These are phyloP conservation scores for Hibiscus trionum DNA, from an alignment of 345 rosid genomes.

Conservation along the genomic window DNA sequence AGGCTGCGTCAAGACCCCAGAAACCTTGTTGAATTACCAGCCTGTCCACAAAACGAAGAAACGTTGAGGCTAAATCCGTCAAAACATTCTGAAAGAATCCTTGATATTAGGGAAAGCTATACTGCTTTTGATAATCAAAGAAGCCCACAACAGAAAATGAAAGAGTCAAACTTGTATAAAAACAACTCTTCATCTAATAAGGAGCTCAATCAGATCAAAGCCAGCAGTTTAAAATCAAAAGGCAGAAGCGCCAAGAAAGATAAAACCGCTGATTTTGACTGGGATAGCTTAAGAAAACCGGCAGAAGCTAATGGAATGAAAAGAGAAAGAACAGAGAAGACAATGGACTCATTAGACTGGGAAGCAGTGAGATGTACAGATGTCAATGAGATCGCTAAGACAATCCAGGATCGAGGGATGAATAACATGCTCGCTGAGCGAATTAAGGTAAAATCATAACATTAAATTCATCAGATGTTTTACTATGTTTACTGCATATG, in stretches of 20 bases:
- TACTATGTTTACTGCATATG: background rate
- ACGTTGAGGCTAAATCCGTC: constrained; percentile 12
- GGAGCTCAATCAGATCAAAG: constrained; percentile 25
- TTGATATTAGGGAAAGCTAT: constrained; percentile 36
- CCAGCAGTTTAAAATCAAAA: constrained; percentile 32
- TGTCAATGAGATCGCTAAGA: constrained; percentile 51
- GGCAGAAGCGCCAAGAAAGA: constrained; percentile 42
- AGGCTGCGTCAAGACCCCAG: constrained; percentile 20
- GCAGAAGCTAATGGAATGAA: constrained; percentile 36
- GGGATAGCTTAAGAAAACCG: constrained; percentile 77
- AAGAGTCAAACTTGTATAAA: constrained; percentile 27
- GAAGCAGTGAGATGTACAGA: constrained; percentile 66
- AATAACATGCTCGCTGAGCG: constrained; percentile 79
- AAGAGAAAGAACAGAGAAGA: constrained; percentile 48
- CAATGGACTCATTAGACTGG: constrained; percentile 81
- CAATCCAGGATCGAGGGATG: constrained; percentile 88
- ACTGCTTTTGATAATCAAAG: constrained; percentile 19
- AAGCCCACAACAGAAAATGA: constrained; percentile 22
- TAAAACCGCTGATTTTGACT: constrained; percentile 42
- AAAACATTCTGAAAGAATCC: constrained; percentile 24
- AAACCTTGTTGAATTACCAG: constrained; percentile 12
- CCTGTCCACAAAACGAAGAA: constrained; percentile 24
- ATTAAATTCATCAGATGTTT: background rate
- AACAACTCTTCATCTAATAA: constrained; percentile 19
- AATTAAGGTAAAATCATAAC: constrained; percentile 52